A percentile compares a stretch with the other conserved stretches of the same genome.
Conservation (phyloP, 805 yeast genomes). For the Maudiozyma saulgeensis region DNA sequence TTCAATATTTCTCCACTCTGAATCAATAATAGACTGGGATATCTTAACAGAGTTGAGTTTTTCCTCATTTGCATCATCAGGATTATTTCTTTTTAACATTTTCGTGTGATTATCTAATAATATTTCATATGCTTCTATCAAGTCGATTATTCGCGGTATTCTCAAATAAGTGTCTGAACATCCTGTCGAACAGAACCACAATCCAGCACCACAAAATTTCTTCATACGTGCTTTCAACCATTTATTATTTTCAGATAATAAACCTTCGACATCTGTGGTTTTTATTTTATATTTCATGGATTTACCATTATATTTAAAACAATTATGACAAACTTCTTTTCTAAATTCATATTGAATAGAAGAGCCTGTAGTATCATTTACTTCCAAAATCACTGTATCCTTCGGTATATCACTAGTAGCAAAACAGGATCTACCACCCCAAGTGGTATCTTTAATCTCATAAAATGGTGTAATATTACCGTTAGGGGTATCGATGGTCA, state of each 20-base stretch:
- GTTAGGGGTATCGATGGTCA: background rate
- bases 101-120: slow-evolving; percentile 14
- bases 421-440: slow-evolving; percentile 44
- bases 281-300: slow-evolving; percentile 35
- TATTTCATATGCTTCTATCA: slow-evolving; percentile 30
- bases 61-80: background rate
- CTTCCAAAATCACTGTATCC: slow-evolving; percentile 34
- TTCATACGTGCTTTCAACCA: slow-evolving; percentile 9
- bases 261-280: slow-evolving; percentile 3
- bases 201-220: slow-evolving; percentile 31
- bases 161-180: slow-evolving; percentile 34
- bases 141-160: slow-evolving; percentile 31
- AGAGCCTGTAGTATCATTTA: slow-evolving; percentile 37
- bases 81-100: slow-evolving; percentile 5
- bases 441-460: slow-evolving; percentile 10
- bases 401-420: slow-evolving; percentile 33
- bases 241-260: background rate
- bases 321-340: slow-evolving; percentile 52
- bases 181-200: slow-evolving; percentile 45
- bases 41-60: slow-evolving; percentile 1
- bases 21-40: slow-evolving; percentile 8
- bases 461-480: slow-evolving; percentile 2
- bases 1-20: slow-evolving; percentile 14
- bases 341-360: slow-evolving; percentile 44
- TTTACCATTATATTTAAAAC: slow-evolving; percentile 43